These are phyloP conservation scores for Lentinula sp. DNA, from an alignment of 768 basidiomycete genomes.

Conservation along the genomic window DNA sequence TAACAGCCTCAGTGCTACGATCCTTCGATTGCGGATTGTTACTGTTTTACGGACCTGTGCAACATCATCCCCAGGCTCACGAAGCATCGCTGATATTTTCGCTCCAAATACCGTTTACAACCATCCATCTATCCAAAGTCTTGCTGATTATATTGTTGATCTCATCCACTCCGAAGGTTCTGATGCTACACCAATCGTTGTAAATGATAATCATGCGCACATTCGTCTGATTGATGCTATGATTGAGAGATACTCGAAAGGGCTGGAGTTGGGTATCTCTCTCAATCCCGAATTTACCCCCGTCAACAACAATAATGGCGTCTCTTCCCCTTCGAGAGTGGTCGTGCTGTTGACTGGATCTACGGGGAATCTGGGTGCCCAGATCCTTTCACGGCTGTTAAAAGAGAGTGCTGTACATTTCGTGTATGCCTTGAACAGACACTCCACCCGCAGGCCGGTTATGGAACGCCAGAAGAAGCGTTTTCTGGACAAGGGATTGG, in stretches of 20 bases:
- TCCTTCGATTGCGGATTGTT: conserved; percentile 29
- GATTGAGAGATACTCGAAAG: conserved; percentile 30
- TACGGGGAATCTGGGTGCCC: conserved; percentile 34
- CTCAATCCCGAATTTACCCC: not conserved
- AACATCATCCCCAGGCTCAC: conserved; percentile 8
- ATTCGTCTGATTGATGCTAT: conserved; percentile 25
- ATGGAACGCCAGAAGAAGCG: conserved; percentile 14
- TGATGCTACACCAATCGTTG: not conserved
- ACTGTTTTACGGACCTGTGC: conserved; percentile 20
- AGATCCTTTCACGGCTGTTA: conserved; percentile 25
- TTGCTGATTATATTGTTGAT: conserved; percentile 15
- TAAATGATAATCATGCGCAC: conserved; percentile 1
- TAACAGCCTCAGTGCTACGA: conserved; percentile 15
- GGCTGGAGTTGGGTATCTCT: not conserved
- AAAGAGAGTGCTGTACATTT: conserved; percentile 15
- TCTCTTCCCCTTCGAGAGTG: not conserved
- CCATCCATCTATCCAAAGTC: conserved; percentile 18
- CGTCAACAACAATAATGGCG: not conserved
- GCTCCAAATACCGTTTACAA: conserved; percentile 17
- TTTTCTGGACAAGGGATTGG: conserved; percentile 25
- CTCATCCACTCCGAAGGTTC: conserved; percentile 1
- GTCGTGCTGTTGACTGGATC: conserved; percentile 33
- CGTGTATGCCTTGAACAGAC: conserved; percentile 3
- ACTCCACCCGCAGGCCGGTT: conserved; percentile 5
- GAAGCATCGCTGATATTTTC: conserved; percentile 11